phyloP scores from a whole-genome alignment of 1,284 basidiomycete species.

The Lentinus polychrous region DNA sequence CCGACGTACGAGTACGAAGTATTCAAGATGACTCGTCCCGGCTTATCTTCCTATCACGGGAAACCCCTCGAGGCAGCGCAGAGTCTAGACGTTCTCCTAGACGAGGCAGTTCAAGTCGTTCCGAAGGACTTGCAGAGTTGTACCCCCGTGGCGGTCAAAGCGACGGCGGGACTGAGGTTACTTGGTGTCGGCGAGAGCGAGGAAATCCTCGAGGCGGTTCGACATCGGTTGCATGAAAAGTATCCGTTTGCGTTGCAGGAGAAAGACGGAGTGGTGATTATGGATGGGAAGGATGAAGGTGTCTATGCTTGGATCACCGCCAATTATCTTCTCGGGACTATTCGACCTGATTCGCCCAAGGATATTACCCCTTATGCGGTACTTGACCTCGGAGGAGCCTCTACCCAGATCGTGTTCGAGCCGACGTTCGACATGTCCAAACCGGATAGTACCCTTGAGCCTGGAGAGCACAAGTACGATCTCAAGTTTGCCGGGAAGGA shows the following conservation, averaged over 20 bases:
- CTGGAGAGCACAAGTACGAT: slow-evolving; percentile 93
- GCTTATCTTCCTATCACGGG: slow-evolving; percentile 66
- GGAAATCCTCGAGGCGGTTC: slow-evolving; percentile 78
- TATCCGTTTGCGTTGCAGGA: slow-evolving; percentile 75
- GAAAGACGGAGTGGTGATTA: slow-evolving; percentile 70
- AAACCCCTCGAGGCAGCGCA: slow-evolving; percentile 66
- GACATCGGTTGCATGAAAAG: slow-evolving; percentile 48
- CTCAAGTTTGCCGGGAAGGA: slow-evolving; percentile 69
- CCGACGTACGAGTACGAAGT: slow-evolving; percentile 91
- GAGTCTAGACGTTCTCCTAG: slow-evolving; percentile 76
- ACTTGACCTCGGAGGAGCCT: slow-evolving; percentile 93
- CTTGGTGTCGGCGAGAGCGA: slow-evolving; percentile 62
- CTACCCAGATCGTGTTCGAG: slow-evolving; percentile 97
- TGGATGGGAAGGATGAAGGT: slow-evolving; percentile 97
- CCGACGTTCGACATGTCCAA: slow-evolving; percentile 54
- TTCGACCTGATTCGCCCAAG: slow-evolving; percentile 48
- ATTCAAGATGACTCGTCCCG: slow-evolving; percentile 81
- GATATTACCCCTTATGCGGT: slow-evolving; percentile 76
- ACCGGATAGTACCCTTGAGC: slow-evolving; percentile 48
- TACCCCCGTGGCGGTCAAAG: slow-evolving; percentile 90
- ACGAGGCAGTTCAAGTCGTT: slow-evolving; percentile 75
- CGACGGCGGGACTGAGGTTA: slow-evolving; percentile 87
- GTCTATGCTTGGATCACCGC: slow-evolving; percentile 99
- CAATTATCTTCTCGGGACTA: slow-evolving; percentile 83
- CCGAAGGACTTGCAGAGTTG: slow-evolving; percentile 65